These are phyloP conservation scores for Oldenlandia corymbosa DNA, from an alignment of 257 asterid species.

Conservation along the genomic window DNA sequence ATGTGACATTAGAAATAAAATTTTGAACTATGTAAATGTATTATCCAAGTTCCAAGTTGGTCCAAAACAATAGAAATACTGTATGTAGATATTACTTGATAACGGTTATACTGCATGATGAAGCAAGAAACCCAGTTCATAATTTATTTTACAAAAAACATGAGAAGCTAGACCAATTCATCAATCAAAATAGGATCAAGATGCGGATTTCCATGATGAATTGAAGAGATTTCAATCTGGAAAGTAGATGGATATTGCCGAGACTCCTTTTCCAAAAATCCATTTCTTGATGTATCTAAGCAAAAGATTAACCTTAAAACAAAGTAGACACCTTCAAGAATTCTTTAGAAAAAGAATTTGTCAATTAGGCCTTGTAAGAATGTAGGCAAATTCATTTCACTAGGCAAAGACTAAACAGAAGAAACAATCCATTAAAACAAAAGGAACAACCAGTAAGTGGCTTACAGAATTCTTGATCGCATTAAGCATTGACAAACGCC, in stretches of 20 bases:
- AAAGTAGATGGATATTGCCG: not conserved
- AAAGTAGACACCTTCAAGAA: not conserved
- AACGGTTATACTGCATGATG: not conserved
- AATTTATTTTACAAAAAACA: too few species aligned
- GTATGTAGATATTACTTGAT: not conserved
- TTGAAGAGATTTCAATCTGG: not conserved
- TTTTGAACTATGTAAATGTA: too few species aligned
- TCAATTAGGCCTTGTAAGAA: not conserved
- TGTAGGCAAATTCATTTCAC: not conserved
- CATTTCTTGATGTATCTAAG: not conserved
- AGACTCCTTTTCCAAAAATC: not conserved
- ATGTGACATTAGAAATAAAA: too few species aligned
- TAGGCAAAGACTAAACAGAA: too few species aligned
- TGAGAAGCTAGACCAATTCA: not conserved
- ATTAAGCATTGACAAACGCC: constrained; percentile 70
- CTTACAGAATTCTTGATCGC: constrained; percentile 69
- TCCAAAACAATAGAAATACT: not conserved
- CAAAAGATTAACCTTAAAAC: not conserved
- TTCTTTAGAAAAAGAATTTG: not conserved
- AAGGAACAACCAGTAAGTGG: constrained; percentile 12
- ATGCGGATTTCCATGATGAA: not conserved
- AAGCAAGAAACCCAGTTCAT: not conserved
- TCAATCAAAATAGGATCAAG: not conserved
- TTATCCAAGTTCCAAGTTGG: not conserved
- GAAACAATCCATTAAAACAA: not conserved